Percentiles rank a stretch among this genome's conserved stretches.
Evolutionary conservation across 2,329 filamentous ascomycete genomes (phyloP).

Genomic region (Pestalotiopsis sp.): DNA sequence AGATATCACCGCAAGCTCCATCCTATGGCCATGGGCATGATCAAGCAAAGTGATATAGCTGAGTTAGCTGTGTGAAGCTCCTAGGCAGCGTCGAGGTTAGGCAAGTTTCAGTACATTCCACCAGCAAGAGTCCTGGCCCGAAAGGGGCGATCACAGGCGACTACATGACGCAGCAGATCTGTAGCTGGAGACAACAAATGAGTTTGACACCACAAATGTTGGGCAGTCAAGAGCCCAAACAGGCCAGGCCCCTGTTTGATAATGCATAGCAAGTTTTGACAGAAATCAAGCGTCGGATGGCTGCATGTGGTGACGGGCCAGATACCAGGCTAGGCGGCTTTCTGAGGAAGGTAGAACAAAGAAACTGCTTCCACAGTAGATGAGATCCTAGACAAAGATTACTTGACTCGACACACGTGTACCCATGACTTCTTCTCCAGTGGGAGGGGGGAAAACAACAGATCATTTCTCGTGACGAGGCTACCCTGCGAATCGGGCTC

Average conservation of each 20-base stretch:
- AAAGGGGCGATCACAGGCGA: slow-evolving; percentile 42
- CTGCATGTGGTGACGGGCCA: slow-evolving; percentile 49
- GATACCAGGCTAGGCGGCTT: slow-evolving; percentile 35
- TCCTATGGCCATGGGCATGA: slow-evolving; percentile 26
- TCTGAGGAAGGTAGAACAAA: slow-evolving; percentile 48
- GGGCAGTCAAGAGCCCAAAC: slow-evolving; percentile 38
- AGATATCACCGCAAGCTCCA: slow-evolving; percentile 28
- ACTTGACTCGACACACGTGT: slow-evolving; percentile 60
- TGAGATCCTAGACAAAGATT: slow-evolving; percentile 38
- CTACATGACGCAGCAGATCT: slow-evolving; percentile 39
- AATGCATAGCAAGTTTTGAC: slow-evolving; percentile 38
- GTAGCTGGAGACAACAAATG: slow-evolving; percentile 36
- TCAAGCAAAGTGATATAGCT: slow-evolving; percentile 20
- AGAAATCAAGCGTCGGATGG: slow-evolving; percentile 43
- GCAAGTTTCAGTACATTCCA: slow-evolving; percentile 41
- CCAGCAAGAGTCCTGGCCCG: slow-evolving; percentile 34
- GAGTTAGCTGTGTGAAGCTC: slow-evolving; percentile 26
- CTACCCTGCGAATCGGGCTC: slow-evolving; percentile 21
- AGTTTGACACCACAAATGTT: slow-evolving; percentile 46
- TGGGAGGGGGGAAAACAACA: slow-evolving; percentile 18
- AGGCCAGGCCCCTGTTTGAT: slow-evolving; percentile 42
- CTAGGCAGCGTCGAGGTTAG: slow-evolving; percentile 36
- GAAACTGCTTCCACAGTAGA: slow-evolving; percentile 37
- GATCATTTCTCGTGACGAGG: slow-evolving; percentile 21
- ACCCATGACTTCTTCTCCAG: slow-evolving; percentile 30